A percentile compares a stretch with the other conserved stretches of the same genome.
These are phyloP conservation scores for Setaria italica DNA, from an alignment of 202 grass and related monocot genomes.

Conservation along the genomic window DNA sequence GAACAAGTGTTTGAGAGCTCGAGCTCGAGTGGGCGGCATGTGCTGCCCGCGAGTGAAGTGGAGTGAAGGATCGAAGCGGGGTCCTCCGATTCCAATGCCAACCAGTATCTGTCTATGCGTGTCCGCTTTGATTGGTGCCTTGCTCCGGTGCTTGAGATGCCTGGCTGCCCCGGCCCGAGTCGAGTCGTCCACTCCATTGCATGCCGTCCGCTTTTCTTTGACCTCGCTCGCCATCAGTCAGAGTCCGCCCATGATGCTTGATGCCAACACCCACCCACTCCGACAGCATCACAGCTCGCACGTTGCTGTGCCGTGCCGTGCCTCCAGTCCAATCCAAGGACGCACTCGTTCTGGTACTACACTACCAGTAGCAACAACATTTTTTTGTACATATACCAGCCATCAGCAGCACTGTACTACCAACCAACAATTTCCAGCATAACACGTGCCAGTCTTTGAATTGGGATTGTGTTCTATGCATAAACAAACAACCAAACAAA, in stretches of 20 bases:
- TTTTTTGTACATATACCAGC: not conserved
- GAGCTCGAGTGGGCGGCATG: conserved; percentile 1
- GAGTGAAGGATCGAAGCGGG: not conserved
- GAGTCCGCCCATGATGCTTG: not conserved
- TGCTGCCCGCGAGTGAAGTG: not conserved
- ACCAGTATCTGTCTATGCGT: too few species aligned
- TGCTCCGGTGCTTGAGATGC: too few species aligned
- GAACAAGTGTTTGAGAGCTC: not conserved
- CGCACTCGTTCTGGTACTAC: not conserved
- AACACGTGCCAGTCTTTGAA: not conserved
- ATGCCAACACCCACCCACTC: not conserved
- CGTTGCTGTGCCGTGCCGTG: not conserved
- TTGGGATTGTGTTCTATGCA: not conserved
- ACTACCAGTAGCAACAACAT: not conserved
- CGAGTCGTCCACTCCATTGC: not conserved
- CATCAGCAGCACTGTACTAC: too few species aligned
- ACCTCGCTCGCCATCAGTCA: conserved; percentile 9
- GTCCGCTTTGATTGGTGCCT: too few species aligned
- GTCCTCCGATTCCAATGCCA: too few species aligned
- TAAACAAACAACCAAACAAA: too few species aligned
- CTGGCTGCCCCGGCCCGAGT: not conserved
- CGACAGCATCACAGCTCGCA: conserved; percentile 4
- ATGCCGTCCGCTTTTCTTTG: conserved; percentile 43
- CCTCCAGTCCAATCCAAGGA: not conserved
- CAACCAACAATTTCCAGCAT: not conserved